Conservation (phyloP, 768 basidiomycete genomes). For the Termitomyces sp. region DNA sequence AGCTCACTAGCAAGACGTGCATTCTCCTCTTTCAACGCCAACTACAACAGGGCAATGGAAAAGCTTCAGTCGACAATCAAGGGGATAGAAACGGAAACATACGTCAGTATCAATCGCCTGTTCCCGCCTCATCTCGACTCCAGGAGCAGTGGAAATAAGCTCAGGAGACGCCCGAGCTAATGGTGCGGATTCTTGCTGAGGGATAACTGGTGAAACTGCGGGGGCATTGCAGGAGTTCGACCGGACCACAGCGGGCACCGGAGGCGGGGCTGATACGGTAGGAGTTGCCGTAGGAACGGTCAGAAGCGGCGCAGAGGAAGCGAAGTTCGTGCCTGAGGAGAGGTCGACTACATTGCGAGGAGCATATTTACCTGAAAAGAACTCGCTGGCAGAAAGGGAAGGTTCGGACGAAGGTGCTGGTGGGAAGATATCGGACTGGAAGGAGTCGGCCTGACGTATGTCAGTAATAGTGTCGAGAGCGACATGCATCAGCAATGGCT, state of each 20-base stretch:
- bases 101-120: constrained; percentile 25
- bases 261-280: constrained; percentile 14
- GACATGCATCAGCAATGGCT: constrained; percentile 14
- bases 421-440: constrained; percentile 98
- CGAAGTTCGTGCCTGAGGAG: constrained; percentile 51
- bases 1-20: constrained; percentile 57
- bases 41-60: constrained; percentile 1
- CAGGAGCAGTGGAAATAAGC: constrained; percentile 9
- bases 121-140: constrained; percentile 14
- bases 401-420: constrained; percentile 82
- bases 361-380: constrained; percentile 80
- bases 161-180: constrained; percentile 10
- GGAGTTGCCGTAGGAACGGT: constrained; percentile 33
- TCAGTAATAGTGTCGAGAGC: background rate
- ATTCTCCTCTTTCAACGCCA: constrained; percentile 50
- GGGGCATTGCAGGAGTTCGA: constrained; percentile 24
- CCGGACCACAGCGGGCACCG: constrained; percentile 5
- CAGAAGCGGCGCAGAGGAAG: constrained; percentile 22
- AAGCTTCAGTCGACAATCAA: constrained; percentile 1
- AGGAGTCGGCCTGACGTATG: constrained; percentile 70
- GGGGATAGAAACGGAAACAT: background rate
- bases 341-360: constrained; percentile 78
- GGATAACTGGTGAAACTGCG: constrained; percentile 18
- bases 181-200: constrained; percentile 15
- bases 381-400: constrained; percentile 76